These are phyloP conservation scores for Astrocystis sublimbata DNA, from an alignment of 495 filamentous ascomycete species.

Conservation along the genomic window DNA sequence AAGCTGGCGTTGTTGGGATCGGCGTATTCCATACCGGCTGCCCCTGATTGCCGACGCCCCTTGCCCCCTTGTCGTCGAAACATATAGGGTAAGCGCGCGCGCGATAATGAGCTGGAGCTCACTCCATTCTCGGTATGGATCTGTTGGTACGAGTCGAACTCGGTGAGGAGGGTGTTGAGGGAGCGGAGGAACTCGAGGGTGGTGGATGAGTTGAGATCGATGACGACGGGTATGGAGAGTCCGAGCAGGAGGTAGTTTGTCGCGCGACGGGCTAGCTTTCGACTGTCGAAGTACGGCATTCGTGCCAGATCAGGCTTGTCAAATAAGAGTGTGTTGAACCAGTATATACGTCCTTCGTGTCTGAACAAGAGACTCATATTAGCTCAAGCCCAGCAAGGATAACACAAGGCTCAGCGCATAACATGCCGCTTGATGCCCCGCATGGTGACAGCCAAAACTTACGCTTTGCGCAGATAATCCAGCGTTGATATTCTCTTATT, in stretches of 20 bases:
- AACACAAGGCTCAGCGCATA: slow-evolving; percentile 7
- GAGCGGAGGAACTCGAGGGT: slow-evolving; percentile 83
- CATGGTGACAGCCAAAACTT: slow-evolving; percentile 39
- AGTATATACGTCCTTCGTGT: slow-evolving; percentile 91
- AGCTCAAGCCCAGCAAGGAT: slow-evolving; percentile 11
- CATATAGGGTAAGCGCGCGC: slow-evolving; percentile 83
- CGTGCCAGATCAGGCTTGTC: slow-evolving; percentile 75
- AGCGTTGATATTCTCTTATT: slow-evolving; percentile 95
- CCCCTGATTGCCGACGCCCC: slow-evolving; percentile 68
- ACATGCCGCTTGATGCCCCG: background rate
- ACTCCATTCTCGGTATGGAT: slow-evolving; percentile 76
- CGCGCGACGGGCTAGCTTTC: slow-evolving; percentile 79
- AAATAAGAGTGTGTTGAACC: slow-evolving; percentile 96
- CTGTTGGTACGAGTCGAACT: slow-evolving; percentile 92
- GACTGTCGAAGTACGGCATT: slow-evolving; percentile 80
- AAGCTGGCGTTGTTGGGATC: slow-evolving; percentile 51
- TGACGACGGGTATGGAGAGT: slow-evolving; percentile 81
- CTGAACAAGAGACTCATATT: slow-evolving; percentile 46
- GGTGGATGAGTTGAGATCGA: slow-evolving; percentile 78
- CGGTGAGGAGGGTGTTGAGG: slow-evolving; percentile 79
- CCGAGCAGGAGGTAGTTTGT: slow-evolving; percentile 93
- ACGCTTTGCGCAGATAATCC: slow-evolving; percentile 91
- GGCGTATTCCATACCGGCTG: slow-evolving; percentile 61
- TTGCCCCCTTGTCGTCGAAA: slow-evolving; percentile 73
- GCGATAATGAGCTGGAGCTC: slow-evolving; percentile 67